These are phyloP conservation scores for Saturnispora sanitii DNA, from an alignment of 805 yeast species.

Conservation along the genomic window DNA sequence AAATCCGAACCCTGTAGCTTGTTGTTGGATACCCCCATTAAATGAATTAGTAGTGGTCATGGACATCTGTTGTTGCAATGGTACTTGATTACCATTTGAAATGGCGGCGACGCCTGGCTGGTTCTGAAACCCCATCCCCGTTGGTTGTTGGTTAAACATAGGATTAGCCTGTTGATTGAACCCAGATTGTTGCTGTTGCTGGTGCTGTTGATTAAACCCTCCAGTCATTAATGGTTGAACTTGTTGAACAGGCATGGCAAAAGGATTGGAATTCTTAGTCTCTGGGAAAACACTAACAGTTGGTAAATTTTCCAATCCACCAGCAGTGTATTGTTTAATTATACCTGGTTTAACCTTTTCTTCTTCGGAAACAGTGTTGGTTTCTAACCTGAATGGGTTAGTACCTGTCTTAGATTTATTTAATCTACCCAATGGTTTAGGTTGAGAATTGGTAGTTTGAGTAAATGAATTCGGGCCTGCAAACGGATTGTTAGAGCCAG, in stretches of 20 bases:
- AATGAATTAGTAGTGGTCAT: no score
- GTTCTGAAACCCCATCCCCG: no score
- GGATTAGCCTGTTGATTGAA: no score
- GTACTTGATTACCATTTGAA: no score
- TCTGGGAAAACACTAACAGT: conserved; percentile 64
- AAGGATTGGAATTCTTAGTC: conserved; percentile 24
- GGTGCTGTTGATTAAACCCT: not conserved
- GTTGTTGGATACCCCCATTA: no score
- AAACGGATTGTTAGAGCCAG: conserved; percentile 7
- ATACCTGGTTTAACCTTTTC: conserved; percentile 16
- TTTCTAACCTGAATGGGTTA: conserved; percentile 44
- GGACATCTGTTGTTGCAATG: no score
- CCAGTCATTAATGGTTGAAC: conserved; percentile 12
- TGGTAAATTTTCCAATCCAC: conserved; percentile 59
- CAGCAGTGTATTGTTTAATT: conserved; percentile 47
- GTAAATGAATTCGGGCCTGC: conserved; percentile 2
- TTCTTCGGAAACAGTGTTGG: conserved; percentile 14
- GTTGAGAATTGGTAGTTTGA: not conserved
- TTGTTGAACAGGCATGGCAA: not conserved
- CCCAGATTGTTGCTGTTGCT: conserved; percentile 13
- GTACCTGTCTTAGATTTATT: conserved; percentile 37
- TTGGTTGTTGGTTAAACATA: conserved; percentile 13
- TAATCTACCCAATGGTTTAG: conserved; percentile 8
- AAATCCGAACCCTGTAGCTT: conserved; percentile 2
- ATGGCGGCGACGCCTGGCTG: no score